These are phyloP conservation scores for Thozetella sp. DNA, from an alignment of 495 filamentous ascomycete species.

Conservation along the genomic window DNA sequence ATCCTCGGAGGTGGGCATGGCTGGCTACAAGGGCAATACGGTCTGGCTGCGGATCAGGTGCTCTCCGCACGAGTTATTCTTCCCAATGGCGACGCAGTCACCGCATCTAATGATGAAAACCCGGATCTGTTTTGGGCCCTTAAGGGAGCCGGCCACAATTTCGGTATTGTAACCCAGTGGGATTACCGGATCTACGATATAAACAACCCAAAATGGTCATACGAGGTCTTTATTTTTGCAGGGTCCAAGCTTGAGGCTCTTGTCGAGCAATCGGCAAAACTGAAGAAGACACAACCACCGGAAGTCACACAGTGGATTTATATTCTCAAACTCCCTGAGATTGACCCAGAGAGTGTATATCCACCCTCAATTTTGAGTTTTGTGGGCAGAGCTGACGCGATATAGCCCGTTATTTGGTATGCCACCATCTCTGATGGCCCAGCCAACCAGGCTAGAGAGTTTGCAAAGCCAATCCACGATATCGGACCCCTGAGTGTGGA, in stretches of 20 bases:
- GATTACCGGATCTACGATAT: slow-evolving; percentile 43
- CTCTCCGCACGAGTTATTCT: slow-evolving; percentile 51
- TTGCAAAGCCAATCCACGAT: slow-evolving; percentile 40
- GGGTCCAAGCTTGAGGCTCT: slow-evolving; percentile 45
- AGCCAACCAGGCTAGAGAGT: slow-evolving; percentile 27
- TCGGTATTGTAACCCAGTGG: slow-evolving; percentile 53
- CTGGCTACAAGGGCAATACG: slow-evolving; percentile 54
- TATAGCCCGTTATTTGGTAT: slow-evolving; percentile 40
- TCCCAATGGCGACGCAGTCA: slow-evolving; percentile 46
- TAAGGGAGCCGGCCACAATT: slow-evolving; percentile 58
- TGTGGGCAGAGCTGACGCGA: not conserved
- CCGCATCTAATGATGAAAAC: slow-evolving; percentile 21
- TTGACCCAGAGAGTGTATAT: slow-evolving; percentile 32
- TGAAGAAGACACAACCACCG: slow-evolving; percentile 29
- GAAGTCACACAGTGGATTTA: slow-evolving; percentile 41
- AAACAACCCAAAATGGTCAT: slow-evolving; percentile 22
- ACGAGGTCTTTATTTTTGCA: slow-evolving; percentile 39
- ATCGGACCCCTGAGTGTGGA: slow-evolving; percentile 34
- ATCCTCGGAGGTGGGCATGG: slow-evolving; percentile 63
- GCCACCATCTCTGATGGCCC: slow-evolving; percentile 49
- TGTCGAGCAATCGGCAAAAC: slow-evolving; percentile 37
- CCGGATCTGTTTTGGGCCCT: slow-evolving; percentile 55
- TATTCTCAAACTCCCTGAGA: slow-evolving; percentile 35
- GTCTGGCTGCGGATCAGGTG: slow-evolving; percentile 57
- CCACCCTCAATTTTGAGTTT: not conserved